A percentile compares a stretch with the other conserved stretches of the same genome.
Evolutionary conservation across 1,139 yeast species (phyloP).

Genomic region (Candida sp.): DNA sequence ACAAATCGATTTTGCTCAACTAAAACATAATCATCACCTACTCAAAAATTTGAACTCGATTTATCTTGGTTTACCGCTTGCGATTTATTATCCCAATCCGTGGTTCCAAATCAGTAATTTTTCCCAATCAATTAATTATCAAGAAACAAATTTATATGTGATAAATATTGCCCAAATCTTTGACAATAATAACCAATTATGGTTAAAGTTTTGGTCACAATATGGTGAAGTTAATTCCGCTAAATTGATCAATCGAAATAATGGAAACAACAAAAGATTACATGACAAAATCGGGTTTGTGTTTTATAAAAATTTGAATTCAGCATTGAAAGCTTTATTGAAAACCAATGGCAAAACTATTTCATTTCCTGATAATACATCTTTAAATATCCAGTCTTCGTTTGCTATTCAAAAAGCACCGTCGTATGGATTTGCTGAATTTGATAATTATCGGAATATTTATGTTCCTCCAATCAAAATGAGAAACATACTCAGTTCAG

Average conservation of each 20-base stretch:
- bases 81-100: constrained; percentile 12
- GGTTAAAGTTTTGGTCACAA: constrained; percentile 40
- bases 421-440: not conserved
- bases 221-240: constrained; percentile 44
- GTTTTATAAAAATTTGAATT: constrained; percentile 32
- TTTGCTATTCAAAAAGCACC: constrained; percentile 34
- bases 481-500: not conserved
- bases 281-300: constrained; percentile 39
- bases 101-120: constrained; percentile 7
- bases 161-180: constrained; percentile 47
- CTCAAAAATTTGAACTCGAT: constrained; percentile 10
- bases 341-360: constrained; percentile 33
- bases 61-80: constrained; percentile 6
- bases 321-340: constrained; percentile 39
- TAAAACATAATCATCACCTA: constrained; percentile 35
- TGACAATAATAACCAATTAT: constrained; percentile 33
- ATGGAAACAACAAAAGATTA: constrained; percentile 17
- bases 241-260: constrained; percentile 42
- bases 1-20: constrained; percentile 34
- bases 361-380: constrained; percentile 9
- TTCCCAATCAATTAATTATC: constrained; percentile 31
- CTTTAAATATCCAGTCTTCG: constrained; percentile 33
- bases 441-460: not conserved
- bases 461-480: constrained; percentile 1
- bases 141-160: constrained; percentile 59